Conservation (phyloP, 345 rosid species). For the Hirschfeldia incana region DNA sequence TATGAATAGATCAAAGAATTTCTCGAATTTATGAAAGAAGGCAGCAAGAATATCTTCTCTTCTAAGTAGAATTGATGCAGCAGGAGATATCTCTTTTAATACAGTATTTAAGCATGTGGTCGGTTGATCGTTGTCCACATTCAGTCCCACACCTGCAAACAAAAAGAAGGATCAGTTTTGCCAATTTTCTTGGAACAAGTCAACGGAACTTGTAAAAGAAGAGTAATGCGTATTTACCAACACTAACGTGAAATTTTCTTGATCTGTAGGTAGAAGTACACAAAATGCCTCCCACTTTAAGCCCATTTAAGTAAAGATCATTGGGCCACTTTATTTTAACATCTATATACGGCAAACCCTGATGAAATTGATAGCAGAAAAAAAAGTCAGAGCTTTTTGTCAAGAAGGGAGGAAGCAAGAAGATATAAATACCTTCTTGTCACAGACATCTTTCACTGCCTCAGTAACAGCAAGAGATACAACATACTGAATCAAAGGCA, state of each 20-base stretch:
- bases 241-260: conserved; percentile 82
- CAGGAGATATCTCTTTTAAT: conserved; percentile 49
- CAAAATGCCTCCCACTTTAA: conserved; percentile 88
- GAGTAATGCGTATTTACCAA: conserved; percentile 55
- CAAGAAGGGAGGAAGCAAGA: not conserved
- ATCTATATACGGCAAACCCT: conserved; percentile 74
- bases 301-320: conserved; percentile 86
- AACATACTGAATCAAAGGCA: conserved; percentile 87
- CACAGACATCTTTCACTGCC: conserved; percentile 76
- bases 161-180: not conserved
- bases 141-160: too few species aligned
- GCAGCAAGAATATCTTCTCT: conserved; percentile 70
- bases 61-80: conserved; percentile 40
- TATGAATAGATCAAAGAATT: conserved; percentile 57
- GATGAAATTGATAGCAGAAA: conserved; percentile 13
- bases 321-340: conserved; percentile 95
- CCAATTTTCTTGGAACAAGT: not conserved
- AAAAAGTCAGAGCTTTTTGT: not conserved
- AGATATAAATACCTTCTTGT: conserved; percentile 45
- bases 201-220: not conserved
- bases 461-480: conserved; percentile 82
- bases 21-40: conserved; percentile 82
- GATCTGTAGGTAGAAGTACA: conserved; percentile 82
- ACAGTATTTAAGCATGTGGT: conserved; percentile 21
- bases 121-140: too few species aligned